A percentile compares a stretch with the other conserved stretches of the same genome.
phyloP scores from a whole-genome alignment of 2,329 filamentous ascomycete species.

The Aspergillus sp. region DNA sequence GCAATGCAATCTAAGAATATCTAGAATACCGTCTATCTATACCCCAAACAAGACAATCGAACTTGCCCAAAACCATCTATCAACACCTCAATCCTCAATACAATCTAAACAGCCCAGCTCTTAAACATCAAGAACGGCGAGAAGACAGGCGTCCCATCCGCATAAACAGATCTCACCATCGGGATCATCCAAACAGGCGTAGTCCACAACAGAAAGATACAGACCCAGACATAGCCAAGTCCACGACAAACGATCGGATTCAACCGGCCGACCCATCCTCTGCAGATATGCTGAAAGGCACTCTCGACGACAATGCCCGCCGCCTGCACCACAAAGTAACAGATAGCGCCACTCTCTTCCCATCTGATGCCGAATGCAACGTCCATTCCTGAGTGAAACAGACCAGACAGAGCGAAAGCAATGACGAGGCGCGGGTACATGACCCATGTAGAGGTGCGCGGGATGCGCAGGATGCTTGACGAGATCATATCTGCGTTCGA shows the following conservation, averaged over 20 bases:
- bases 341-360: slow-evolving; percentile 11
- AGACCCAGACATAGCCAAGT: slow-evolving; percentile 19
- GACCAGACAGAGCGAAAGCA: slow-evolving; percentile 15
- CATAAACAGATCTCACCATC: slow-evolving; percentile 14
- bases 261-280: not conserved
- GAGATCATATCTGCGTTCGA: slow-evolving; percentile 16
- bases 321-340: slow-evolving; percentile 22
- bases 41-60: too few relatives aligned
- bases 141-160: slow-evolving; percentile 15
- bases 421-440: slow-evolving; percentile 12
- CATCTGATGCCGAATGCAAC: slow-evolving; percentile 16
- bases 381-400: slow-evolving; percentile 19
- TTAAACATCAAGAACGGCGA: slow-evolving; percentile 16
- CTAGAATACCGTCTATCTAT: too few relatives aligned
- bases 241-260: not conserved
- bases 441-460: not conserved
- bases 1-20: too few relatives aligned
- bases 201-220: slow-evolving; percentile 14
- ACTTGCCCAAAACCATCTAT: not conserved
- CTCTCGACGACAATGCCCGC: slow-evolving; percentile 10
- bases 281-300: not conserved
- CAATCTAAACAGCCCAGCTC: not conserved
- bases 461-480: slow-evolving; percentile 6
- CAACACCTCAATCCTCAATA: not conserved
- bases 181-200: slow-evolving; percentile 21